These are phyloP conservation scores for Grosmannia huntii DNA, from an alignment of 2,329 filamentous ascomycete genomes.

Conservation along the genomic window DNA sequence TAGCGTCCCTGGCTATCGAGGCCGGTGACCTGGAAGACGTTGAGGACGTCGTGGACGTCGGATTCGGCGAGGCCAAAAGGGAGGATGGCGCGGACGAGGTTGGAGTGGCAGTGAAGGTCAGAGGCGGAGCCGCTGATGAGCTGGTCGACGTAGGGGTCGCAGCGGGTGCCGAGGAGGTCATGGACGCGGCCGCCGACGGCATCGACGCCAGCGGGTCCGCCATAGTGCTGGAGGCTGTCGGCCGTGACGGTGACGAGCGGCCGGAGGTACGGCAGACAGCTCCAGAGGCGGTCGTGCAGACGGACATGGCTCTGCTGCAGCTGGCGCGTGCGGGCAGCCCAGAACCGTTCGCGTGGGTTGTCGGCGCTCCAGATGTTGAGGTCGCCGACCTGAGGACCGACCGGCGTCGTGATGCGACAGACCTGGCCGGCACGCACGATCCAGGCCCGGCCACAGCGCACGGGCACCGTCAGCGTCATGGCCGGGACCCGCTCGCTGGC, in stretches of 20 bases:
- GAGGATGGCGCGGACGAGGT: constrained; percentile 59
- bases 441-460: constrained; percentile 64
- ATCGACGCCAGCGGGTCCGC: constrained; percentile 44
- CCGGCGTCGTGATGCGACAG: constrained; percentile 60
- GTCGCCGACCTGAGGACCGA: constrained; percentile 73
- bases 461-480: constrained; percentile 50
- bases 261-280: constrained; percentile 61
- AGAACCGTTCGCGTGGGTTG: constrained; percentile 71
- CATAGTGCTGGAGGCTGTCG: constrained; percentile 54
- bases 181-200: constrained; percentile 56
- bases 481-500: constrained; percentile 26
- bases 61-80: constrained; percentile 56
- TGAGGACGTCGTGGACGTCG: constrained; percentile 76
- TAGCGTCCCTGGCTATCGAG: constrained; percentile 60
- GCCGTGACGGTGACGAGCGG: constrained; percentile 58
- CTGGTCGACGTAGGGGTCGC: constrained; percentile 72
- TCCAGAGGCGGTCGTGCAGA: constrained; percentile 65
- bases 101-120: constrained; percentile 76
- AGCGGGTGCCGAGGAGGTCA: constrained; percentile 70
- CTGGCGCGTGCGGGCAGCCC: constrained; percentile 68
- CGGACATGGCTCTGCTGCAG: constrained; percentile 65
- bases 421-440: constrained; percentile 54
- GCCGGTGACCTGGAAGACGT: constrained; percentile 76
- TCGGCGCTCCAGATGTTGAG: constrained; percentile 69
- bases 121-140: constrained; percentile 59